These are phyloP conservation scores for Elaeagnus macrophylla DNA, from an alignment of 306 rosid genomes.

Conservation along the genomic window DNA sequence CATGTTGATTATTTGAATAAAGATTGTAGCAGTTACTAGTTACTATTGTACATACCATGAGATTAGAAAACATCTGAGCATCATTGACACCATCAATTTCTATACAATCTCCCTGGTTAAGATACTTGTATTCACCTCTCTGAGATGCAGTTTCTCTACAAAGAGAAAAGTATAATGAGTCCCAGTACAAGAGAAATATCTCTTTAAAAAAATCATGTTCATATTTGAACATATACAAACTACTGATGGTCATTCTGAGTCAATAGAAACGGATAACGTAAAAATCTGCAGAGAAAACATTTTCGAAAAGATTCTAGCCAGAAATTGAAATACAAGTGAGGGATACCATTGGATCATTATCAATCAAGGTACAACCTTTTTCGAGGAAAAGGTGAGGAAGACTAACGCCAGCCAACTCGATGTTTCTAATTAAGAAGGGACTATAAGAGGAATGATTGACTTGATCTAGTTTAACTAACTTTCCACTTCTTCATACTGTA, in stretches of 20 bases:
- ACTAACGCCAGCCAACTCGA: constrained; percentile 1
- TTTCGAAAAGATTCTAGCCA: neutral
- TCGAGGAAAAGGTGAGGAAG: constrained; percentile 5
- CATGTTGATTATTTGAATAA: neutral
- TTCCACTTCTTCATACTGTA: neutral
- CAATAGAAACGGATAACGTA: constrained; percentile 3
- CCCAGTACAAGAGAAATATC: constrained; percentile 8
- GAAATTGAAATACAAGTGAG: constrained; percentile 8
- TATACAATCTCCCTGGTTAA: constrained; percentile 66
- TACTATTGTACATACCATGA: constrained; percentile 41
- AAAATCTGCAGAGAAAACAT: constrained; percentile 5
- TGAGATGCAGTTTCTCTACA: constrained; percentile 62
- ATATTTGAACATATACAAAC: neutral
- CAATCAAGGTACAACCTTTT: neutral
- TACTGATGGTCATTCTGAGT: neutral
- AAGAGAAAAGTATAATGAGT: constrained; percentile 9
- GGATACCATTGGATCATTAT: constrained; percentile 3
- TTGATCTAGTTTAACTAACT: too few species aligned
- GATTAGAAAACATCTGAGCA: constrained; percentile 40
- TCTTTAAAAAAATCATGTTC: neutral
- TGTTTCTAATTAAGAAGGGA: neutral
- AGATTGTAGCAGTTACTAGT: constrained; percentile 21
- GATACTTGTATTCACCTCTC: constrained; percentile 56
- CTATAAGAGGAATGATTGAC: too few species aligned
- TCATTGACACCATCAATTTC: constrained; percentile 62